These are phyloP conservation scores for Claviceps fusiformis DNA, from an alignment of 2,329 filamentous ascomycete genomes.

Conservation along the genomic window DNA sequence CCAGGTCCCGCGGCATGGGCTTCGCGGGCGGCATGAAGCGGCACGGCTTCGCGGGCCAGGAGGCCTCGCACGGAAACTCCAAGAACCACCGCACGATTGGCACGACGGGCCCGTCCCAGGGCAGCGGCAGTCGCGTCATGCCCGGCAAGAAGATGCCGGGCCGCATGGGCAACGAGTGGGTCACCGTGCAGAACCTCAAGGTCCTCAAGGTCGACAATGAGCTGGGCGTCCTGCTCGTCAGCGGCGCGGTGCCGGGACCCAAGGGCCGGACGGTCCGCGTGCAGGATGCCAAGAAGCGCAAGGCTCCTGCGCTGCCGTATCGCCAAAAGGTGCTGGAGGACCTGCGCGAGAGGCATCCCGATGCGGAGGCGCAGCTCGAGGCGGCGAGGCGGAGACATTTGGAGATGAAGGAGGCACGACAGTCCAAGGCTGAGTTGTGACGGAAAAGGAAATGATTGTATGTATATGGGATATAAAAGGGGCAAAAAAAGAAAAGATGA, in stretches of 20 bases:
- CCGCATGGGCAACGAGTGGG: slow-evolving; percentile 79
- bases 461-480: slow-evolving; percentile 2
- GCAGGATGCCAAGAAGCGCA: slow-evolving; percentile 83
- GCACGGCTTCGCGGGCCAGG: slow-evolving; percentile 79
- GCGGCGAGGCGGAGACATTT: slow-evolving; percentile 36
- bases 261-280: slow-evolving; percentile 76
- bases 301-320: slow-evolving; percentile 35
- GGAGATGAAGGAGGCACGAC: slow-evolving; percentile 37
- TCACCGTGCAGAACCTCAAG: slow-evolving; percentile 83
- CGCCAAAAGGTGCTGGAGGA: slow-evolving; percentile 30
- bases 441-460: too few relatives aligned
- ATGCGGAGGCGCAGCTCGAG: slow-evolving; percentile 31
- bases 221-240: slow-evolving; percentile 78
- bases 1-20: slow-evolving; percentile 72
- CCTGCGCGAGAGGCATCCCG: slow-evolving; percentile 32
- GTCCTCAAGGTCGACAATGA: slow-evolving; percentile 78
- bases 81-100: slow-evolving; percentile 87
- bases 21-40: slow-evolving; percentile 98
- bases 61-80: slow-evolving; percentile 88
- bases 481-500: background rate
- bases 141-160: slow-evolving; percentile 98
- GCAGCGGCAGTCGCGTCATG: slow-evolving; percentile 78
- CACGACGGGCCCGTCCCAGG: slow-evolving; percentile 79
- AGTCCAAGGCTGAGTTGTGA: slow-evolving; percentile 14
- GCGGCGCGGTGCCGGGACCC: slow-evolving; percentile 75